Evolutionary conservation across 2,329 filamentous ascomycete genomes (phyloP).

Genomic region (Furcasterigmium sp.): DNA sequence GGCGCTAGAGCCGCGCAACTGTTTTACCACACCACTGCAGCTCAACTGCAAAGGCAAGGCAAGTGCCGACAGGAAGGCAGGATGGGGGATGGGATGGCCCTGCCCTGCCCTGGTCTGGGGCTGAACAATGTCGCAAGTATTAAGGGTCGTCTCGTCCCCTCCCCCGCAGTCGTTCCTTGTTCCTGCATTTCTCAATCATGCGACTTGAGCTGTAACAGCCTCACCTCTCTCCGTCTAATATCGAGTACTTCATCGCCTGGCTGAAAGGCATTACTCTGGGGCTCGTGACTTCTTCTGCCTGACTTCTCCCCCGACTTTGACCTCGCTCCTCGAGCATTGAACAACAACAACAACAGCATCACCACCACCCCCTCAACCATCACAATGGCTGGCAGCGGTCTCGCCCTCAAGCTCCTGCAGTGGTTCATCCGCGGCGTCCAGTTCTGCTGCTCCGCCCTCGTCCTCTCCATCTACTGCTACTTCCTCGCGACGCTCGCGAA

Average conservation of each 20-base stretch:
- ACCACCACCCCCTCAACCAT: constrained; percentile 4
- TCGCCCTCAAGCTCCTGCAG: constrained; percentile 63
- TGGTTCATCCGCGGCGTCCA: constrained; percentile 69
- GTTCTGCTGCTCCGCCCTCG: constrained; percentile 66
- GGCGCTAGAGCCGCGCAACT: not conserved
- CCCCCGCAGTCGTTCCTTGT: too few relatives aligned
- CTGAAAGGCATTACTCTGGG: too few relatives aligned
- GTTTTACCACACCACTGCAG: too few relatives aligned
- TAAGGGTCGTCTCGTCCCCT: constrained; percentile 3
- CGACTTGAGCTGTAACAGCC: too few relatives aligned
- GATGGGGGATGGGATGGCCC: not conserved
- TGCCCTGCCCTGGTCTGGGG: not conserved
- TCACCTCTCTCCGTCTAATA: too few relatives aligned
- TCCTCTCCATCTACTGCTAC: constrained; percentile 78
- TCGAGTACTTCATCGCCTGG: too few relatives aligned
- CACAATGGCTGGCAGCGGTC: constrained; percentile 54
- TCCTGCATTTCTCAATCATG: too few relatives aligned
- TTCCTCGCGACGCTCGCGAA: constrained; percentile 70
- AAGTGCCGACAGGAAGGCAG: too few relatives aligned
- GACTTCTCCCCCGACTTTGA: not conserved
- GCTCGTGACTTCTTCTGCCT: not conserved
- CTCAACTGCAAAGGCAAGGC: too few relatives aligned
- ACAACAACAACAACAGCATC: not conserved
- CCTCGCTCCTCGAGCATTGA: not conserved
- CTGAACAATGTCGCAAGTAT: constrained; percentile 1